Evolutionary conservation across 306 rosid species (phyloP), one percentile per base, ranked within the genome.

Genomic region (Vigna reflexopilosa): DNA sequence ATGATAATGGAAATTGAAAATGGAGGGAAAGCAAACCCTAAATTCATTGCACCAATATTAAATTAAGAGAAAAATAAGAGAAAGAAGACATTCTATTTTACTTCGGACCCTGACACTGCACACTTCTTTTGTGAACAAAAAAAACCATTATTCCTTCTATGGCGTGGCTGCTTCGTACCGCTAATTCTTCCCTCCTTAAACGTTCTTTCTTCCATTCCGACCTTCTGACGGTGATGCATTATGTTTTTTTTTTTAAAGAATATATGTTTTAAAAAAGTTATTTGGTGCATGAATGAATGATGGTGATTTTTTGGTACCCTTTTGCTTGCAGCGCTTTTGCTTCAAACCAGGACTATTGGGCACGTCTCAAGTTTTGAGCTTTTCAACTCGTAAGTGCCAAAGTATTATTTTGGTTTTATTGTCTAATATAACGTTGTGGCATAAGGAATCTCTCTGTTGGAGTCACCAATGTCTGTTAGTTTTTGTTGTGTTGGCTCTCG

Each of bases 151-250:
- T 77, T 48, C 65, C 9, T 85, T 73, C 66, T 15, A 95, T 95
- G 98, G 97, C 98, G 81, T 75, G 88, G 84, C 77, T 95, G 77
- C 86, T 95, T 75, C 96, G 88, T 30, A 88, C 76, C 76, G 81
- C 86, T 34, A 85, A 80, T 79, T 80, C 81, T 30, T 73, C 76
- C 58, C 49, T 86, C 34, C 67, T 88, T 55, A 91, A 83, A 59
- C 94, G 90, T 34, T 88, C 85, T 56, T 44, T 88, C 2, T 79
- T 84, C 52, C 80, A 77, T 28, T 77, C 83, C 42, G 75, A 82
- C 86, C 83, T 88, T 49, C 48, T 47, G 52, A 67, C 64, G 80
- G 73, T 73, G 68, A 30, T 57, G 24, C 78, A 55, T 78, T 77
- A 24, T 71, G 45, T 3, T 9, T 58, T 4, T 9, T 58, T 20